Evolutionary conservation across 2,329 filamentous ascomycete genomes (phyloP).

Genomic region (Pseudogymnoascus sp.): DNA sequence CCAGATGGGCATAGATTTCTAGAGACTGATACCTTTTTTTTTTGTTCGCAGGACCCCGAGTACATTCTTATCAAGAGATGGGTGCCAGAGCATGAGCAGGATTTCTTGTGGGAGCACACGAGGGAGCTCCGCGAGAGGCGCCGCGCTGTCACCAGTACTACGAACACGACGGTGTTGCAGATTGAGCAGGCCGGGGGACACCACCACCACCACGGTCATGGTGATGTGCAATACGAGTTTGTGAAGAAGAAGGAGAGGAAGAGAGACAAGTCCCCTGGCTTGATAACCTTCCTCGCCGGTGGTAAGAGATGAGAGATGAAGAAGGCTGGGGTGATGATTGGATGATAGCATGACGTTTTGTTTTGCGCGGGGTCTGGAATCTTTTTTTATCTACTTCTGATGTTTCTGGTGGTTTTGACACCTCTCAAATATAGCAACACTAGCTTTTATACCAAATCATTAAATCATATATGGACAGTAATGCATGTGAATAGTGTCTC

Average conservation of each 20-base stretch:
- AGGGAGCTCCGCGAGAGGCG: constrained; percentile 39
- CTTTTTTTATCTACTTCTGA: not conserved
- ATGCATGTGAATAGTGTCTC: not conserved
- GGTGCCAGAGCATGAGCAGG: constrained; percentile 65
- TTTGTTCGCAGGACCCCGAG: constrained; percentile 49
- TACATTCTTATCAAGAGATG: constrained; percentile 68
- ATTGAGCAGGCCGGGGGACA: constrained; percentile 19
- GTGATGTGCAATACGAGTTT: constrained; percentile 22
- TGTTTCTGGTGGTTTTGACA: not conserved
- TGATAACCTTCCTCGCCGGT: constrained; percentile 28
- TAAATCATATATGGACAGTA: not conserved
- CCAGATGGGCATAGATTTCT: not conserved
- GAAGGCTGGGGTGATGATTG: not conserved
- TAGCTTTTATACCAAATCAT: constrained; percentile 7
- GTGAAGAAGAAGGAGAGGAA: constrained; percentile 26
- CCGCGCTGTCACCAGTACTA: constrained; percentile 11
- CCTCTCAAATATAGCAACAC: not conserved
- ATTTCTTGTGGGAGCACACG: constrained; percentile 67
- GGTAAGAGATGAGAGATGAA: constrained; percentile 17
- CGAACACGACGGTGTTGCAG: constrained; percentile 14
- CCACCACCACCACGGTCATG: constrained; percentile 19
- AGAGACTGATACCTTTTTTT: constrained; percentile 15
- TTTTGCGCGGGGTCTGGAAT: not conserved
- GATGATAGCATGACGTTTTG: not conserved
- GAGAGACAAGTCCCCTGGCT: constrained; percentile 23